Evolutionary conservation across 805 yeast species (phyloP).

Genomic region (Debaryomyces castellii): DNA sequence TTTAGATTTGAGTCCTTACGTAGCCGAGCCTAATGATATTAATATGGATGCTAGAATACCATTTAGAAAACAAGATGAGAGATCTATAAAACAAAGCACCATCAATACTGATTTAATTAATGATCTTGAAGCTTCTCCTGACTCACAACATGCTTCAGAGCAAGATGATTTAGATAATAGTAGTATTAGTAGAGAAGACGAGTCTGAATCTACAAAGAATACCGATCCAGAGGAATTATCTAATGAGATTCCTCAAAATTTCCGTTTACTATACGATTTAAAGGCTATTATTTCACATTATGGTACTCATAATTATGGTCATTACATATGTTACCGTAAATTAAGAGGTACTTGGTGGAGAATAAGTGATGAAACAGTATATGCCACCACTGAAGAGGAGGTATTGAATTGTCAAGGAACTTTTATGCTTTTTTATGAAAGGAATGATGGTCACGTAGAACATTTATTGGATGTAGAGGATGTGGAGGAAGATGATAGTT

Average conservation of each 20-base stretch:
- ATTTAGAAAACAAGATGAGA: conserved; percentile 62
- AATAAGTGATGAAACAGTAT: conserved; percentile 85
- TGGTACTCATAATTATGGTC: conserved; percentile 98
- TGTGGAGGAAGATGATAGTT: conserved; percentile 5
- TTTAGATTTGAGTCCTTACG: conserved; percentile 66
- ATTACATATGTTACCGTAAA: conserved; percentile 84
- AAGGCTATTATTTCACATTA: conserved; percentile 89
- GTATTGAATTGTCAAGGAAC: conserved; percentile 83
- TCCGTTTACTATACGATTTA: conserved; percentile 61
- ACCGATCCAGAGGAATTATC: conserved; percentile 4
- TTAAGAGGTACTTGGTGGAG: conserved; percentile 92
- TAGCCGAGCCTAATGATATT: conserved; percentile 65
- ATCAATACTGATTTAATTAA: neutral
- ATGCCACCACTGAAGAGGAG: conserved; percentile 75
- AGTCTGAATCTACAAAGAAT: conserved; percentile 8
- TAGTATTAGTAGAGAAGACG: conserved; percentile 4
- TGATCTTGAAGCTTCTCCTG: neutral
- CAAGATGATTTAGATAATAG: conserved; percentile 8
- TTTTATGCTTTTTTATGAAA: conserved; percentile 88
- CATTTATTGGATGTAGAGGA: conserved; percentile 14
- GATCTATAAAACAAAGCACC: neutral
- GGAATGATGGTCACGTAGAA: conserved; percentile 27
- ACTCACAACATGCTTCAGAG: conserved; percentile 8
- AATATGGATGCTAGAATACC: conserved; percentile 79
- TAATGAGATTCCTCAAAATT: conserved; percentile 16